Percentiles rank a stretch among this genome's conserved stretches.
Evolutionary conservation across 345 rosid genomes (phyloP).

Genomic region (Citropsis articulata): DNA sequence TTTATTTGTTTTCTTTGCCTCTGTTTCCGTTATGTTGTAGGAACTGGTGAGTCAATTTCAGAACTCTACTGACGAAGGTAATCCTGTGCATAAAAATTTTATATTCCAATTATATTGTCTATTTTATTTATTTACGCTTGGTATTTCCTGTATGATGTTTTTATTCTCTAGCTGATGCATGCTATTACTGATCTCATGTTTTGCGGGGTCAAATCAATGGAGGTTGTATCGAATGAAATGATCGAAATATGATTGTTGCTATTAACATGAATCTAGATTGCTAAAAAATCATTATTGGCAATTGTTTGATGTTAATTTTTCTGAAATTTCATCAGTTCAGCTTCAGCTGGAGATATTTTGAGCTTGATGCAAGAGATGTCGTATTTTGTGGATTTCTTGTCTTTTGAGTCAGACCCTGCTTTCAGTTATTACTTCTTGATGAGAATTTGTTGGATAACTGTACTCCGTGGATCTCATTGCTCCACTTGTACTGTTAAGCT

Average conservation of each 20-base stretch:
- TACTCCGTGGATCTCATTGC: background rate
- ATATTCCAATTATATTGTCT: background rate
- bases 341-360: background rate
- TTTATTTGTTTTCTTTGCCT: background rate
- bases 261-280: background rate
- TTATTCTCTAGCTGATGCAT: background rate
- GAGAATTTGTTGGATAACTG: background rate
- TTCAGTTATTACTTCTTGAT: background rate
- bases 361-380: background rate
- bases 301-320: background rate
- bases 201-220: background rate
- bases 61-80: constrained; percentile 70
- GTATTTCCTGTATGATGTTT: background rate
- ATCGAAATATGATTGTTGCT: background rate
- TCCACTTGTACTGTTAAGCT: background rate
- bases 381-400: background rate
- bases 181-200: background rate
- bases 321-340: background rate
- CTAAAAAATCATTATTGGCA: background rate
- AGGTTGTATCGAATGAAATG: background rate
- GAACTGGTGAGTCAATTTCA: constrained; percentile 86
- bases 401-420: background rate
- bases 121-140: background rate
- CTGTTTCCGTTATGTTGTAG: constrained; percentile 29
- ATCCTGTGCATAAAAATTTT: background rate